phyloP scores from a whole-genome alignment of 2,329 filamentous ascomycete genomes.

The Colletotrichum coccodes region DNA sequence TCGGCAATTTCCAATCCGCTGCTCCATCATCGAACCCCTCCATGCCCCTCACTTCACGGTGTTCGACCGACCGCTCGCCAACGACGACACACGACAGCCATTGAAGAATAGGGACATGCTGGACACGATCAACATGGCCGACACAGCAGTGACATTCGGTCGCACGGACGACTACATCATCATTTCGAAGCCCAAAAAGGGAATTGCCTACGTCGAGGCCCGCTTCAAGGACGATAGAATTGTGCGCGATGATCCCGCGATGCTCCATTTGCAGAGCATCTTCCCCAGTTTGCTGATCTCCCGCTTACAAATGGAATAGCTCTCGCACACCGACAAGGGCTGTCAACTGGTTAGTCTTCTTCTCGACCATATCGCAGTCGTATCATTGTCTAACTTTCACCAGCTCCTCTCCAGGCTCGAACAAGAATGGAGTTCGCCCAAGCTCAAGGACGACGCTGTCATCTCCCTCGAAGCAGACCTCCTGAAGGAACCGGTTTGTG shows the following conservation, averaged over 20 bases:
- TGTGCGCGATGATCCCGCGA: neutral
- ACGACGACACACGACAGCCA: neutral
- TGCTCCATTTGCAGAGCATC: neutral
- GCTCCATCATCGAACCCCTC: neutral
- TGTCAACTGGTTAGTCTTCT: slow-evolving; percentile 9
- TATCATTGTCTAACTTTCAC: neutral
- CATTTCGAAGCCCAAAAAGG: slow-evolving; percentile 23
- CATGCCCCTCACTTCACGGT: neutral
- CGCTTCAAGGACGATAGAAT: slow-evolving; percentile 12
- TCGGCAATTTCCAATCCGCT: slow-evolving; percentile 7
- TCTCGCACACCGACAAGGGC: slow-evolving; percentile 19
- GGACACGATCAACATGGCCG: slow-evolving; percentile 4
- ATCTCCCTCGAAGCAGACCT: slow-evolving; percentile 26
- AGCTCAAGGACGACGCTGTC: slow-evolving; percentile 17
- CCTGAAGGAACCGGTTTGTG: neutral
- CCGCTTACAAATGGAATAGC: slow-evolving; percentile 9
- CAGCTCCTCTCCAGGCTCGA: slow-evolving; percentile 21
- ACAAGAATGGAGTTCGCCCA: slow-evolving; percentile 14
- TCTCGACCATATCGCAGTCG: neutral
- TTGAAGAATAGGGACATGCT: neutral
- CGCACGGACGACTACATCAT: slow-evolving; percentile 22
- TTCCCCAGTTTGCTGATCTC: neutral
- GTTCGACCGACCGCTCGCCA: neutral
- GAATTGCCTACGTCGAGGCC: slow-evolving; percentile 27
- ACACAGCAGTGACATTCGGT: slow-evolving; percentile 2